A percentile compares a stretch with the other conserved stretches of the same genome.
Conservation (phyloP, 768 basidiomycete species). For the Mycena albidolilacea region DNA sequence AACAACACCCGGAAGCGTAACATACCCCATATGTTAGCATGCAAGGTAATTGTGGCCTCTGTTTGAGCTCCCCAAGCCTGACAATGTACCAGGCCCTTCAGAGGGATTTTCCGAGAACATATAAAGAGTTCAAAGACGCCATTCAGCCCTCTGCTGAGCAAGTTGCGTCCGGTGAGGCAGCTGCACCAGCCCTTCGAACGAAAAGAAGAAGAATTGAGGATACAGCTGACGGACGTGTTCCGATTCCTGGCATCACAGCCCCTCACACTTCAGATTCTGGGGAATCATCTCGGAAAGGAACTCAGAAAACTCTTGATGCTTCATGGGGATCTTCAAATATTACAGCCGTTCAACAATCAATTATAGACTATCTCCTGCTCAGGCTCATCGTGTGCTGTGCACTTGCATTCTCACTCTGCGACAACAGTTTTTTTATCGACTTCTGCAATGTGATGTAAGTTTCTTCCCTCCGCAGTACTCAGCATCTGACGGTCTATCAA, state of each 20-base stretch:
- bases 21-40: neutral
- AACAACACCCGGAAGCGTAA: neutral
- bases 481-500: neutral
- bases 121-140: neutral
- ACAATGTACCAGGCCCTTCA: neutral
- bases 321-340: too few relatives aligned
- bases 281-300: too few relatives aligned
- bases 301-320: too few relatives aligned
- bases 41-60: neutral
- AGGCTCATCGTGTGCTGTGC: conserved; percentile 30
- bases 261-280: neutral
- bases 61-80: neutral
- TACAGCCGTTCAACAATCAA: neutral
- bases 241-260: conserved; percentile 15
- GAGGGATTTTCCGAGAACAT: conserved; percentile 4
- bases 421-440: conserved; percentile 34
- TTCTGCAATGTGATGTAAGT: conserved; percentile 24
- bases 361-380: conserved; percentile 28
- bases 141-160: neutral
- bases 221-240: neutral
- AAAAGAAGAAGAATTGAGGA: conserved; percentile 26
- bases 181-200: neutral
- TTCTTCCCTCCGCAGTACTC: neutral
- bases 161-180: conserved; percentile 1
- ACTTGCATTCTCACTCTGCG: conserved; percentile 24